phyloP scores from a whole-genome alignment of 2,329 filamentous ascomycete species.

The Pseudogymnoascus pannorum region DNA sequence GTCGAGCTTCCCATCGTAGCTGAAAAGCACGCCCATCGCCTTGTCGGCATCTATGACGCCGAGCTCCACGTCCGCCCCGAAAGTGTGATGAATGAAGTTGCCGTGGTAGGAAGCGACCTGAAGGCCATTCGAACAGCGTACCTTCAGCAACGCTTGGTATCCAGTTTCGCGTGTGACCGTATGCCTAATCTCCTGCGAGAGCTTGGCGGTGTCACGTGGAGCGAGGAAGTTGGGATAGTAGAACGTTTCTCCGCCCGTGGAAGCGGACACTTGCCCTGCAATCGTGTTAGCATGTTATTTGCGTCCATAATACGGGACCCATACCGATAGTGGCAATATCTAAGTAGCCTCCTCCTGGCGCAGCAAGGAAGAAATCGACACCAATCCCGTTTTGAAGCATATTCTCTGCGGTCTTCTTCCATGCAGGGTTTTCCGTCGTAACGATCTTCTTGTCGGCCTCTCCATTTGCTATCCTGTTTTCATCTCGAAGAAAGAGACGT shows the following conservation, averaged over 20 bases:
- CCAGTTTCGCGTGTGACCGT: slow-evolving; percentile 84
- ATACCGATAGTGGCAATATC: slow-evolving; percentile 85
- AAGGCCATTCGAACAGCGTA: slow-evolving; percentile 91
- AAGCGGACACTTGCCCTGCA: slow-evolving; percentile 70
- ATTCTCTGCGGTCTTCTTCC: slow-evolving; percentile 78
- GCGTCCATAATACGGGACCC: slow-evolving; percentile 24
- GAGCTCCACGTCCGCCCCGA: slow-evolving; percentile 90
- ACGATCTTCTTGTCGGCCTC: slow-evolving; percentile 91
- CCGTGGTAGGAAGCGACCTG: slow-evolving; percentile 93
- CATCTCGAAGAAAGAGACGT: slow-evolving; percentile 75
- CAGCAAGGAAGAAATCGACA: slow-evolving; percentile 88
- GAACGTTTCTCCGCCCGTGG: slow-evolving; percentile 90
- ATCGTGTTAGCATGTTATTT: slow-evolving; percentile 21
- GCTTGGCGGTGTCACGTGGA: slow-evolving; percentile 74
- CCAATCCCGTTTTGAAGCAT: slow-evolving; percentile 84
- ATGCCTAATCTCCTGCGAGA: slow-evolving; percentile 80
- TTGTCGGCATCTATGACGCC: slow-evolving; percentile 91
- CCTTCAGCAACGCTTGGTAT: slow-evolving; percentile 95
- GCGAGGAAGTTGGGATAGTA: slow-evolving; percentile 96
- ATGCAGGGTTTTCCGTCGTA: slow-evolving; percentile 80
- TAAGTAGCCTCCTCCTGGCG: slow-evolving; percentile 82
- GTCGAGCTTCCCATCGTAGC: slow-evolving; percentile 96
- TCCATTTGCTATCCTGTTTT: slow-evolving; percentile 75
- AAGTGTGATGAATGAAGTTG: slow-evolving; percentile 92
- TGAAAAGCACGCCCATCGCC: slow-evolving; percentile 83